Evolutionary conservation across 495 filamentous ascomycete genomes (phyloP).

Genomic region (Trichoderma reesei): DNA sequence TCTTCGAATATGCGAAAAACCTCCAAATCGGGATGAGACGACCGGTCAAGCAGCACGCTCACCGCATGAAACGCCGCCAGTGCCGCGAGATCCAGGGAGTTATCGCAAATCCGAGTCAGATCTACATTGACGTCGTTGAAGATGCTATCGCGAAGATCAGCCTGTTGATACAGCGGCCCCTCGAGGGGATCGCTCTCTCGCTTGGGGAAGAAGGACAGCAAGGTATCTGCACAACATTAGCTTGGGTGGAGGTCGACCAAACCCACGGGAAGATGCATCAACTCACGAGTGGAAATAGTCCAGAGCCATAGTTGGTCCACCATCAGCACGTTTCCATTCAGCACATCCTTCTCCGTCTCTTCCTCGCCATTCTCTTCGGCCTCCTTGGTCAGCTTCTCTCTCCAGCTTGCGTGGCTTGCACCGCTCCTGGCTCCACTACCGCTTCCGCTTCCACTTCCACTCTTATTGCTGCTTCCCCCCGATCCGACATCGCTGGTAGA

Average conservation of each 20-base stretch:
- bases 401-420: not conserved
- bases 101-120: constrained; percentile 53
- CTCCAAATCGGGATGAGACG: constrained; percentile 50
- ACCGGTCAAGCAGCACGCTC: constrained; percentile 50
- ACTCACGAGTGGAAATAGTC: constrained; percentile 49
- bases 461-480: not conserved
- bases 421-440: not conserved
- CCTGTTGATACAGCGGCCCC: constrained; percentile 49
- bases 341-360: constrained; percentile 31
- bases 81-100: constrained; percentile 51
- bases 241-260: not conserved
- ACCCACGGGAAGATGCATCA: not conserved
- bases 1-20: constrained; percentile 60
- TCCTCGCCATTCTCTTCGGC: constrained; percentile 15
- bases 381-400: constrained; percentile 8
- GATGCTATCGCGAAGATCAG: constrained; percentile 53
- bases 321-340: constrained; percentile 55
- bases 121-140: constrained; percentile 63
- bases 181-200: constrained; percentile 38
- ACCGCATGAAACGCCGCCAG: constrained; percentile 53
- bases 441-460: not conserved
- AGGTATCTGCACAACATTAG: constrained; percentile 23
- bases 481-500: not conserved
- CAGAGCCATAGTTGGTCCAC: constrained; percentile 64
- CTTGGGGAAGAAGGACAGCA: constrained; percentile 51